Conservation (phyloP, 805 yeast species). For the Zygoascus ofunaensis region DNA sequence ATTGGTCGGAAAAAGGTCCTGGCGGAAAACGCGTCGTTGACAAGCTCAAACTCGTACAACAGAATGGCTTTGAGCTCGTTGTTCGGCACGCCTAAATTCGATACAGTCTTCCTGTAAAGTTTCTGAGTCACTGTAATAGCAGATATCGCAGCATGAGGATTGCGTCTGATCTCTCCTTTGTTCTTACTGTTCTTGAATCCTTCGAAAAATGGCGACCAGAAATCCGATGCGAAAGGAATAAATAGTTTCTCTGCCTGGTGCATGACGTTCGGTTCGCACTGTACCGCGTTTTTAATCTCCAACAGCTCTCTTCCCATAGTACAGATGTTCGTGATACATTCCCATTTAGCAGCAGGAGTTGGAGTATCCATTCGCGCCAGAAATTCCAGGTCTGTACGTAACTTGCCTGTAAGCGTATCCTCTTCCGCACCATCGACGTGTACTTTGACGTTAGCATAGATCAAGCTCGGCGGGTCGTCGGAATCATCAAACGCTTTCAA, state of each 20-base stretch:
- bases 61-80: constrained; percentile 23
- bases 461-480: constrained; percentile 11
- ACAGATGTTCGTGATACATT: constrained; percentile 26
- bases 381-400: constrained; percentile 15
- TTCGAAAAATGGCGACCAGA: constrained; percentile 31
- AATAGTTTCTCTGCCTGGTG: constrained; percentile 25
- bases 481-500: constrained; percentile 7
- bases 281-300: constrained; percentile 21
- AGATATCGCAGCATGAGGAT: constrained; percentile 24
- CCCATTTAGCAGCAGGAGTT: constrained; percentile 19
- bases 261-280: constrained; percentile 15
- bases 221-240: constrained; percentile 31
- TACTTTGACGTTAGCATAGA: constrained; percentile 26
- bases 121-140: constrained; percentile 29
- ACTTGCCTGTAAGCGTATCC: constrained; percentile 6
- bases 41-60: constrained; percentile 29
- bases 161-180: constrained; percentile 13
- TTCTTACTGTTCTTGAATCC: constrained; percentile 19
- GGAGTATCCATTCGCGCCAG: background rate
- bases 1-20: constrained; percentile 27
- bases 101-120: constrained; percentile 12
- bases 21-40: constrained; percentile 28
- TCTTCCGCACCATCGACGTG: constrained; percentile 12
- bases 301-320: constrained; percentile 27
- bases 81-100: constrained; percentile 9